Evolutionary conservation across 345 rosid species (phyloP).

Genomic region (Populus euphratica): DNA sequence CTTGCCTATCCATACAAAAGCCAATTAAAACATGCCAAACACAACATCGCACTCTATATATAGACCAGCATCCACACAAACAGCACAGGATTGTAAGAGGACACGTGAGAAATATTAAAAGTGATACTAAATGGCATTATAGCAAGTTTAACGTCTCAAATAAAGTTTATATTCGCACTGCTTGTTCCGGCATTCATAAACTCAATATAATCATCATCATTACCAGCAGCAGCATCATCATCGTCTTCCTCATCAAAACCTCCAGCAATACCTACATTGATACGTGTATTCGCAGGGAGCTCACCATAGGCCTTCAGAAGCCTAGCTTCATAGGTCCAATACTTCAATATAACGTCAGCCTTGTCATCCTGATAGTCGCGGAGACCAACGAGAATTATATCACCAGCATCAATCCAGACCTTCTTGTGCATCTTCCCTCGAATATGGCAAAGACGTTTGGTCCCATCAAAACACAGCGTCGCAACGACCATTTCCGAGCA

Average conservation of each 20-base stretch:
- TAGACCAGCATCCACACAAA: no score
- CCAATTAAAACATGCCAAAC: no score
- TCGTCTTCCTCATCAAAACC: slow-evolving; percentile 60
- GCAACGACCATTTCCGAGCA: slow-evolving; percentile 74
- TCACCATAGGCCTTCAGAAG: slow-evolving; percentile 74
- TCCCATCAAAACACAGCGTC: slow-evolving; percentile 67
- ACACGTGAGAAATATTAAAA: no score
- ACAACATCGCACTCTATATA: no score
- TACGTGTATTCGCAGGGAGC: slow-evolving; percentile 63
- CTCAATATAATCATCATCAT: slow-evolving; percentile 57
- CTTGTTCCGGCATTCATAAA: slow-evolving; percentile 13
- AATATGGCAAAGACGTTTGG: slow-evolving; percentile 64
- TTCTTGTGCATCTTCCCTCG: slow-evolving; percentile 87
- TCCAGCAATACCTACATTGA: slow-evolving; percentile 64
- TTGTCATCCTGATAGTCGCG: slow-evolving; percentile 80
- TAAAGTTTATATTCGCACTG: no score
- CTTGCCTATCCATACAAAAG: no score
- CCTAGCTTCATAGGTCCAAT: slow-evolving; percentile 61
- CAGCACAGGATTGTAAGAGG: no score
- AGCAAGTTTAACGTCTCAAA: no score
- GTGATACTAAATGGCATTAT: no score
- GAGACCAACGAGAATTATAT: slow-evolving; percentile 70
- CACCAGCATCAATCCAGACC: slow-evolving; percentile 86
- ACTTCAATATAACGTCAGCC: slow-evolving; percentile 79
- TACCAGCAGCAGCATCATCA: neutral